Percentiles rank a stretch among this genome's conserved stretches.
phyloP scores from a whole-genome alignment of 306 rosid species.

The Aeschynomene evenia region DNA sequence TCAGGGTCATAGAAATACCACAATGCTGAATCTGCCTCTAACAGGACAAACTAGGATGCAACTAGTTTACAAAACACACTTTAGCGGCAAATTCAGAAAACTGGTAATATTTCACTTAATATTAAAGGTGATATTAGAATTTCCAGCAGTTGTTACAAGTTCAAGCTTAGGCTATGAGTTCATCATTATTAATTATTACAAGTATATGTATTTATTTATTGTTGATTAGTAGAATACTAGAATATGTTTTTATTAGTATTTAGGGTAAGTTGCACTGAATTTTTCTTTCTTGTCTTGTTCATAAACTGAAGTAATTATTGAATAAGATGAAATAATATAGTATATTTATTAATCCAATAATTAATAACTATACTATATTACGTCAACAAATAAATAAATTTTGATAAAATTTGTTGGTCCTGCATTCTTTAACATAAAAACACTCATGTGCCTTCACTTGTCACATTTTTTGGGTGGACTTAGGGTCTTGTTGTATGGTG shows the following conservation, averaged over 20 bases:
- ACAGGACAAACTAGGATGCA: constrained; percentile 56
- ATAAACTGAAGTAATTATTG: too few relatives aligned
- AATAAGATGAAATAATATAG: too few relatives aligned
- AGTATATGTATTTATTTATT: not conserved
- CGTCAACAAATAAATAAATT: too few relatives aligned
- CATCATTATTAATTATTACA: too few relatives aligned
- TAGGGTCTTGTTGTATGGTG: not conserved
- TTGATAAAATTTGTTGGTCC: too few relatives aligned
- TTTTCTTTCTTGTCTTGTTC: too few relatives aligned
- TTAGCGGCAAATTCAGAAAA: constrained; percentile 38
- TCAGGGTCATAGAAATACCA: constrained; percentile 80
- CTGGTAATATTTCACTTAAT: constrained; percentile 56
- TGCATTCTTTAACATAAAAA: too few relatives aligned
- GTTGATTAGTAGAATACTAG: not conserved
- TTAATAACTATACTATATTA: not conserved
- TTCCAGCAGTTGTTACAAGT: constrained; percentile 61
- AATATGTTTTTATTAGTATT: not conserved
- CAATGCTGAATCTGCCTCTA: constrained; percentile 50
- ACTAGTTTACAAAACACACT: constrained; percentile 12
- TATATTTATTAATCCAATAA: too few relatives aligned
- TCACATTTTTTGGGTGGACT: not conserved
- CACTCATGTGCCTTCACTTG: not conserved
- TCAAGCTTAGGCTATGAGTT: constrained; percentile 59
- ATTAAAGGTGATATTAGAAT: constrained; percentile 53
- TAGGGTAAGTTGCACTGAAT: too few relatives aligned